Evolutionary conservation across 2,329 filamentous ascomycete genomes (phyloP), one percentile per base, ranked within the genome.

Genomic region (Neophaeococcomyces aloes): DNA sequence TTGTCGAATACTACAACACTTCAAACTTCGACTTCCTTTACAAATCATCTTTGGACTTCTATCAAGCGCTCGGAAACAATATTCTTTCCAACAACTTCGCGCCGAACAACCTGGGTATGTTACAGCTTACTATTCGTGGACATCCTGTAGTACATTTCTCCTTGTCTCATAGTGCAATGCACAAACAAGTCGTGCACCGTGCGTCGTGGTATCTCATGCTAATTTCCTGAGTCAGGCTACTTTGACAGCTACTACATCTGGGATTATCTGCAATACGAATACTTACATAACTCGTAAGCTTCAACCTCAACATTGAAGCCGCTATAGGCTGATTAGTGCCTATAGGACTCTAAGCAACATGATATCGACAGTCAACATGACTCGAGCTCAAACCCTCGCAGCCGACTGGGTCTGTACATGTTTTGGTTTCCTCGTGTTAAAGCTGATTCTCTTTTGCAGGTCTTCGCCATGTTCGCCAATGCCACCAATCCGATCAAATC

Each of bases 221-320:
- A 10, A 27, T 10, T 27, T 27, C 10, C 23, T 27, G 23, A 10
- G 23, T 6, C 10, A 27, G 65, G 65, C 42, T 77, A 75, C 54
- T 57, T 56, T 7, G 71, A 76, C 45, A 74, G 75, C 2, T 66
- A 69, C 48, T 54, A 64, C 10, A 72, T 79, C 47, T 73, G 67
- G 42, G 74, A 79, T 47, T 77, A 72, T 51, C 58, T 79, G 34
- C 65, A 68, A 25, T 78, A 78, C 56, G 63, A 68, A 30, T 66
- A 66, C 39, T 53, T 62, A 14, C 74, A 79, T 58, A 75, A 79
- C 51, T 27, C 23, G 23, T 27, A 10, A 27, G 23, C 10, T 10
- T 5, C 57, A 44, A 46, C 65, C 59, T n/a, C 66, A 66, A 13
- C 70, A 74, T 46, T 6, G 5, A 6, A 27, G 23, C 55, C 63